Percentiles rank a stretch among this genome's conserved stretches.
These are phyloP conservation scores for Pythium apleroticum DNA, from an alignment of 352 stramenopile species.

Conservation along the genomic window DNA sequence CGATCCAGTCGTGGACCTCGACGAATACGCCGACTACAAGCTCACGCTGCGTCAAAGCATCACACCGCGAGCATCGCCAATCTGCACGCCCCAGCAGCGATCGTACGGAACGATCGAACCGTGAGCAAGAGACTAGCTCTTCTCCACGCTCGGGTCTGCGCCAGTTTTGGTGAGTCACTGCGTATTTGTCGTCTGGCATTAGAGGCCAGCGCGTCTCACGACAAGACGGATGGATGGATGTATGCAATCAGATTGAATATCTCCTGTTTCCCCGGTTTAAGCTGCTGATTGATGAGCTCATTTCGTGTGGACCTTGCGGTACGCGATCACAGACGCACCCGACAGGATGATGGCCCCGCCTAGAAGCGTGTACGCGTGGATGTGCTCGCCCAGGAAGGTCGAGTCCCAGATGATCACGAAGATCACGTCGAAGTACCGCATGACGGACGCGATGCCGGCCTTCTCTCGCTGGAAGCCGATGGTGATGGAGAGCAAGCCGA, in stretches of 20 bases:
- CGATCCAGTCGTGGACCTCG: constrained; percentile 56
- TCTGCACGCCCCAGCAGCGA: constrained; percentile 34
- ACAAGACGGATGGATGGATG: neutral
- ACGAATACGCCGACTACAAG: constrained; percentile 80
- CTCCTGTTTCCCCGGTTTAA: neutral
- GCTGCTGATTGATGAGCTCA: neutral
- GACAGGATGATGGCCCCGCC: constrained; percentile 55
- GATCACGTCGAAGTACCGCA: constrained; percentile 70
- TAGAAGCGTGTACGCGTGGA: constrained; percentile 62
- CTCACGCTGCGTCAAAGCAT: constrained; percentile 76
- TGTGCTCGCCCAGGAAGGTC: constrained; percentile 43
- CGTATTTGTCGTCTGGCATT: neutral
- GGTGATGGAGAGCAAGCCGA: constrained; percentile 54
- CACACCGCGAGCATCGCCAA: constrained; percentile 62
- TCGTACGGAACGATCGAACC: constrained; percentile 31
- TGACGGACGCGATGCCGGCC: constrained; percentile 57
- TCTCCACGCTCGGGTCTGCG: constrained; percentile 8
- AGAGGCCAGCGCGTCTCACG: neutral
- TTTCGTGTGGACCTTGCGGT: constrained; percentile 9
- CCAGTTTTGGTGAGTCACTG: constrained; percentile 5
- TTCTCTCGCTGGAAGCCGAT: constrained; percentile 60
- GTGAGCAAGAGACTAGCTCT: constrained; percentile 10
- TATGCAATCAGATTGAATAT: neutral
- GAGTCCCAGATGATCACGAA: constrained; percentile 61
- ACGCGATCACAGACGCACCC: constrained; percentile 46